These are phyloP conservation scores for Talaromyces marneffei DNA, from an alignment of 2,329 filamentous ascomycete species.

Conservation along the genomic window DNA sequence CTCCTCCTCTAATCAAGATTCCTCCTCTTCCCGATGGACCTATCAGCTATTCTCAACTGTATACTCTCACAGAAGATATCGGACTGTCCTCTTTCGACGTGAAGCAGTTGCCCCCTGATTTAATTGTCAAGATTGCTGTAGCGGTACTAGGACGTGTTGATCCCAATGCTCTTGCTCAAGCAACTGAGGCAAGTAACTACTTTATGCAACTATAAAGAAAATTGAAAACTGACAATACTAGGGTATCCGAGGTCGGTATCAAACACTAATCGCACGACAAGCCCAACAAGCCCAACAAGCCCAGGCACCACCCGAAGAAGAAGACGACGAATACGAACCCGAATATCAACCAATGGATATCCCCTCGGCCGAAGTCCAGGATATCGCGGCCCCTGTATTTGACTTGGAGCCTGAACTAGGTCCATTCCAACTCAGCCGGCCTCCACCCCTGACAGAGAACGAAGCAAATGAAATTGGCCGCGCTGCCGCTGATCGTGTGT, in stretches of 20 bases:
- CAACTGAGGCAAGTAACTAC: constrained; percentile 56
- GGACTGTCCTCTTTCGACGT: constrained; percentile 77
- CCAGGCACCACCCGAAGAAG: constrained; percentile 44
- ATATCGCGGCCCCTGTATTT: constrained; percentile 55
- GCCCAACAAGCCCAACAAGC: constrained; percentile 28
- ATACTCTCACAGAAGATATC: constrained; percentile 72
- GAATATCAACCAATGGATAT: constrained; percentile 69
- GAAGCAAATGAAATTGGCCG: constrained; percentile 69
- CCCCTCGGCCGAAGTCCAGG: constrained; percentile 15
- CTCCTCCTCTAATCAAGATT: constrained; percentile 48
- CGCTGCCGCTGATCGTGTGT: constrained; percentile 68
- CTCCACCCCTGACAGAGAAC: constrained; percentile 65
- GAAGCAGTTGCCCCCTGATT: constrained; percentile 65
- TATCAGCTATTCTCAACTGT: constrained; percentile 75
- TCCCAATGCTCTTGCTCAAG: constrained; percentile 60
- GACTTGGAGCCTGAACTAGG: constrained; percentile 59
- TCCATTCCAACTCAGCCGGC: constrained; percentile 72
- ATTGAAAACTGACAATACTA: constrained; percentile 19
- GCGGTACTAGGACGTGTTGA: constrained; percentile 70
- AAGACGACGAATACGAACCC: constrained; percentile 91
- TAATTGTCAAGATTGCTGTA: constrained; percentile 76
- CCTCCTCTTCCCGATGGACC: constrained; percentile 69
- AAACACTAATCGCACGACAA: constrained; percentile 34
- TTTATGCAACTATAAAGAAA: not conserved
- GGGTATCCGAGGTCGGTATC: constrained; percentile 36